Evolutionary conservation across 1,139 yeast species (phyloP), one percentile per base, ranked within the genome.

Genomic region (Blastobotrys proliferans): DNA sequence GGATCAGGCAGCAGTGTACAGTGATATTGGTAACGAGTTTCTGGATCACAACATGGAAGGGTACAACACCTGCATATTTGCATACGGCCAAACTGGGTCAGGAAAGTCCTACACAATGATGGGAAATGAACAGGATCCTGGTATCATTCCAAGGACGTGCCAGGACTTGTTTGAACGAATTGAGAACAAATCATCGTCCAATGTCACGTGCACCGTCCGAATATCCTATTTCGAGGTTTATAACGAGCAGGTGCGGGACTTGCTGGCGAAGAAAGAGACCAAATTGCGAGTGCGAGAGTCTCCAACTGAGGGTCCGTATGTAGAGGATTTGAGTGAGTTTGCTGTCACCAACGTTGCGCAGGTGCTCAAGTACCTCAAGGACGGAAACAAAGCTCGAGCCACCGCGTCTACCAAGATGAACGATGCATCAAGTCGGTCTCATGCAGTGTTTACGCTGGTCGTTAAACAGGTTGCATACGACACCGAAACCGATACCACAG

Each of bases 71-170:
- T 83, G 92, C 58, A 72, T 83, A 9, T 69, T 83, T 54, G 90
- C 92, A 0, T 66, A 83, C 55, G 94, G 94, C 1, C 90, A 83
- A 58, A 83, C 92, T 0, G 83, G 90, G 2, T 72, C 77, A 1
- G 92, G 92, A 2, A 83, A 83, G 55, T 78, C 90, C 0, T 76
- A 69, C 54, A 81, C 90, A 1, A 82, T 83, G 88, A 77, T 81
- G 81, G 90, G 90, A 0, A 53, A 60, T 8, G 60, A 65, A 0
- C 53, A 54, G 13, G 72, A 72, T 19, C 75, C 75, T 0, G 90
- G 90, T 0, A 58, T 83, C 27, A 77, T 82, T 21, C 88, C 90
- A 0, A 58, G 74, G 41, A 66, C 81, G 2, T 73, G 83, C 38
- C 56, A 66, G 34, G 79, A 77, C 50, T 65, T 83, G n/a, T 73